phyloP scores from a whole-genome alignment of 441 rosid species.

The Rhodomyrtus psidioides region DNA sequence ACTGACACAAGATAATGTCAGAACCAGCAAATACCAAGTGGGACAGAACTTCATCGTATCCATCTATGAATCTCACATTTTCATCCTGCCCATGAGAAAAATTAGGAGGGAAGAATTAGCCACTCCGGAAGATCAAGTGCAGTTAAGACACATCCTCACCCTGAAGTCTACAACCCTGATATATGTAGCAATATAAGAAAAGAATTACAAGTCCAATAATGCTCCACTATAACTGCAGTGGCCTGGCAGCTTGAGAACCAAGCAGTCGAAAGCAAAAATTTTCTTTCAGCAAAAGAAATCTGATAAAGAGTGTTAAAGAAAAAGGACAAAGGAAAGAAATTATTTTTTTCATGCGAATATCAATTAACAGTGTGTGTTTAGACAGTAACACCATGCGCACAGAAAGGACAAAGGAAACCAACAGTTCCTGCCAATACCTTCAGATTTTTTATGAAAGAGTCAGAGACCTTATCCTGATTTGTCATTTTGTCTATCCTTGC shows the following conservation, averaged over 20 bases:
- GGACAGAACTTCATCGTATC: constrained; percentile 33
- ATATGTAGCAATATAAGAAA: neutral
- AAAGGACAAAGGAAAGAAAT: neutral
- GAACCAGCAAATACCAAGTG: constrained; percentile 60
- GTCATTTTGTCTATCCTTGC: constrained; percentile 31
- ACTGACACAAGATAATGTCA: constrained; percentile 51
- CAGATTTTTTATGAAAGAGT: constrained; percentile 29
- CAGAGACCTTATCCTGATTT: constrained; percentile 18
- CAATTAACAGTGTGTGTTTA: neutral
- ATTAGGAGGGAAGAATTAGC: neutral
- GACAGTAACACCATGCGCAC: neutral
- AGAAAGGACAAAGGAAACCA: neutral
- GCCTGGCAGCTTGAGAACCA: neutral
- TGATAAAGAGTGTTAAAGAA: neutral
- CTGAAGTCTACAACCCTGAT: neutral
- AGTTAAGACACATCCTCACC: neutral
- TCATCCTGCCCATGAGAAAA: constrained; percentile 33
- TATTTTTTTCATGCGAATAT: neutral
- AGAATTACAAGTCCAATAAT: neutral
- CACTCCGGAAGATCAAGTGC: neutral
- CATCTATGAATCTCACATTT: constrained; percentile 27
- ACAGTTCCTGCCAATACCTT: constrained; percentile 23
- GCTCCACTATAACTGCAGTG: neutral
- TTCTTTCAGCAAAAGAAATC: neutral
- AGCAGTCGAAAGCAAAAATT: neutral